Base-by-base conservation (phyloP, 1,284 basidiomycete genomes). In the Ustilago trichophora region DNA sequence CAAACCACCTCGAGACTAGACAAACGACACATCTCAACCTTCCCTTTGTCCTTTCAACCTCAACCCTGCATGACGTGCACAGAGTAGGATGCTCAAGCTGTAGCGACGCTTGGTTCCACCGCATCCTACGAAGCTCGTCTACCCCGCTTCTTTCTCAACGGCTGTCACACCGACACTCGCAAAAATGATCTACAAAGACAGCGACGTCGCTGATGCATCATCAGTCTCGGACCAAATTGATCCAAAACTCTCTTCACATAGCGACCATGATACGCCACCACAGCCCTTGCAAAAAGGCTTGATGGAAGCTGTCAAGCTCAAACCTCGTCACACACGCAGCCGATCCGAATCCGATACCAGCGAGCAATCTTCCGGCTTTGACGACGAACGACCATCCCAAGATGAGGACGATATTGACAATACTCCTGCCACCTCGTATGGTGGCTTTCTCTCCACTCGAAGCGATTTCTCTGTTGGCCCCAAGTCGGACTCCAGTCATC, bases 351-450 rank as follows among this genome's bases (percentile, higher is more conserved):
- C 64, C 18, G 53, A 51, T 24, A 27, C 41, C 25, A 67, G 64
- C 34, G 32, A 56, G 15, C 51, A 41, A n/a, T 67, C 64, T 11
- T 67, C 56, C 21, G 46, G 27, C 25, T 67, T 67, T 27, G 64
- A 67, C 41, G 31, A 57, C 6, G 64, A 60, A 22, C 48, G 51
- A 10, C 48, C 63, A 6, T 66, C 63, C 4, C 63, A 67, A 33
- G 64, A 67, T 37, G 64, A 65, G 18, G 50, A 58, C 22, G 55
- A 62, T 31, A 62, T 68, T 43, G 65, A 68, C 50, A 62, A 68
- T 21, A 68, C 65, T 10, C 65, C 65, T 10, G 65, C 65, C 18
- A 68, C 65, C 44, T 63, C 59, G 24, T 63, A 52, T 24, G 59
- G 54, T 15, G 65, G 51, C 41, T 63, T 63, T 21, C 47, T 54